These are phyloP conservation scores for Candida taoyuanica DNA, from an alignment of 805 yeast genomes.

Conservation along the genomic window DNA sequence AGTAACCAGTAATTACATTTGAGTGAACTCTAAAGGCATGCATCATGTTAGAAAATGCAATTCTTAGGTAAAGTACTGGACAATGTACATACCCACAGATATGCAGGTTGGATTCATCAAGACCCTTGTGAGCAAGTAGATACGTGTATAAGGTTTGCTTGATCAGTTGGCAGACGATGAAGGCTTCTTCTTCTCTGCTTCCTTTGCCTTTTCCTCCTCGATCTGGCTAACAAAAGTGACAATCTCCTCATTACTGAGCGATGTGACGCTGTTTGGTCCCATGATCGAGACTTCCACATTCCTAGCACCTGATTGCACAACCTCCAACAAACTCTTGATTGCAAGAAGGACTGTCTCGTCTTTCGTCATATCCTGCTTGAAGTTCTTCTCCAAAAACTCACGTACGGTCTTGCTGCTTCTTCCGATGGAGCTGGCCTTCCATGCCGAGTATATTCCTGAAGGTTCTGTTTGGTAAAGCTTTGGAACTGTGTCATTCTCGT, in stretches of 20 bases:
- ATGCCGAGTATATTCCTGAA: slow-evolving; percentile 92
- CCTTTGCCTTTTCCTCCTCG: slow-evolving; percentile 19
- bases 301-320: slow-evolving; percentile 96
- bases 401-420: slow-evolving; percentile 92
- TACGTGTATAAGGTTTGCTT: too few relatives aligned
- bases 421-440: slow-evolving; percentile 98
- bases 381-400: slow-evolving; percentile 90
- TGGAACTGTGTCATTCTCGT: slow-evolving; percentile 75
- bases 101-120: too few relatives aligned
- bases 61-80: too few relatives aligned
- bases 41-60: too few relatives aligned
- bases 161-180: slow-evolving; percentile 5
- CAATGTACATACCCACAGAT: too few relatives aligned
- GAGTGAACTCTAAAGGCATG: too few relatives aligned
- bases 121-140: too few relatives aligned
- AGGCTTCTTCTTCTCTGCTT: slow-evolving; percentile 18
- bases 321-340: slow-evolving; percentile 84
- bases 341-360: slow-evolving; percentile 75
- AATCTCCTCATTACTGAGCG: slow-evolving; percentile 14
- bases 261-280: slow-evolving; percentile 46
- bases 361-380: slow-evolving; percentile 54
- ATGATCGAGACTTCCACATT: slow-evolving; percentile 91
- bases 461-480: slow-evolving; percentile 94
- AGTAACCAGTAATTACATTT: too few relatives aligned
- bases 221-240: slow-evolving; percentile 12